Base-by-base conservation (phyloP, 495 filamentous ascomycete genomes). In the Aspergillus homomorphus region DNA sequence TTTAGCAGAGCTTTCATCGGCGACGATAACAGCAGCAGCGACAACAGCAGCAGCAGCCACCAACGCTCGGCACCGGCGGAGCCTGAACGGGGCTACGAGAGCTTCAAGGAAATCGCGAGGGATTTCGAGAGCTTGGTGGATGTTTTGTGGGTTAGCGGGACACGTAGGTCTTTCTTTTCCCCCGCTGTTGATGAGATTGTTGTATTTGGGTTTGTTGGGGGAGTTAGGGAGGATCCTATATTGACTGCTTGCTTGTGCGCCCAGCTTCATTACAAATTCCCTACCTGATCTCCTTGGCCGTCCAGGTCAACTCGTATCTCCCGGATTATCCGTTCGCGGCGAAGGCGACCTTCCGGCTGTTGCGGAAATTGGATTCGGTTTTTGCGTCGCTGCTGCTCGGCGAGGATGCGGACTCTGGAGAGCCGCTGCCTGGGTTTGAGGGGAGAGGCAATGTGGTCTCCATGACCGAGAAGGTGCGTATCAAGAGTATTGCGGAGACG, bases 191-290 rank as follows among this genome's bases (percentile, higher is more conserved):
- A 28, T 53, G 28, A 33, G 51, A 16, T 46, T 44, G 24, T 56
- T 10, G 45, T 16, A 19, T 45, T 16, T 54, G 2, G 21, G 3
- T 48, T 38, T n/a, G 48, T n/a, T n/a, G n/a, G n/a, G n/a, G n/a
- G n/a, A n/a, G n/a, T n/a, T n/a, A 45, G 38, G 21, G 22, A 42
- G 20, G 15, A 12, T 14, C 20, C 15, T 12, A 15, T 19, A 50
- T 6, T 15, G 18, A 16, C 26, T 8, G 8, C 7, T 21, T 0
- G 1, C n/a, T 33, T 48, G 8, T 48, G 23, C 4, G 7, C n/a
- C 20, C 24, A 93, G 90, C 91, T 30, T 84, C 82, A 42, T 77
- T 96, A n/a, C 90, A 96, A 74, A 84, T 91, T 14, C 88, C 90
- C 28, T 91, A 88, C 65, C 78, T 96, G 10, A 82, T 96, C 21